These are phyloP conservation scores for Gossypium davidsonii DNA, from an alignment of 441 rosid genomes.

Conservation along the genomic window DNA sequence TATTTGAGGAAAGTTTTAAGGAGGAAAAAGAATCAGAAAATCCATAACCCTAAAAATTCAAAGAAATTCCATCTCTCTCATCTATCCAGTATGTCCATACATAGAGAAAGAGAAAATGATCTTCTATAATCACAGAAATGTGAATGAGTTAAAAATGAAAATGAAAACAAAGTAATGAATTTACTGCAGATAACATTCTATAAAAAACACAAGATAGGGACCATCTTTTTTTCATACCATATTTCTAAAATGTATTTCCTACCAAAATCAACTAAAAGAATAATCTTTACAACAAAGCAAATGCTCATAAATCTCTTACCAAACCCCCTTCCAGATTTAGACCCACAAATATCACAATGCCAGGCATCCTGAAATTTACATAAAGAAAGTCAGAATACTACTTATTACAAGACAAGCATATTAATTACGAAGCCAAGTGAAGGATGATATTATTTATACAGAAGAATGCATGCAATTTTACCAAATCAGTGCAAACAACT, in stretches of 20 bases:
- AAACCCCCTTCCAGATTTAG: conserved; percentile 96
- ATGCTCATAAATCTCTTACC: conserved; percentile 46
- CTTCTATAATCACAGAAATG: background rate
- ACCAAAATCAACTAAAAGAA: background rate
- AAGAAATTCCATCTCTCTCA: background rate
- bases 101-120: background rate
- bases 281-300: background rate
- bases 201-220: background rate
- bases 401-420: background rate
- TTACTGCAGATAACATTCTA: background rate
- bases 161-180: background rate
- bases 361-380: conserved; percentile 69
- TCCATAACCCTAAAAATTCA: background rate
- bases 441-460: background rate
- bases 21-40: background rate
- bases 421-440: background rate
- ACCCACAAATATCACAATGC: conserved; percentile 93
- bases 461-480: background rate
- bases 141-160: background rate
- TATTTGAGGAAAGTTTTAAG: background rate
- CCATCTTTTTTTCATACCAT: background rate
- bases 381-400: background rate
- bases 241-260: background rate
- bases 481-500: background rate
- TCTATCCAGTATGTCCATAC: background rate